phyloP scores from a whole-genome alignment of 176 grass and related monocot genomes.

The Oryza longistaminata region DNA sequence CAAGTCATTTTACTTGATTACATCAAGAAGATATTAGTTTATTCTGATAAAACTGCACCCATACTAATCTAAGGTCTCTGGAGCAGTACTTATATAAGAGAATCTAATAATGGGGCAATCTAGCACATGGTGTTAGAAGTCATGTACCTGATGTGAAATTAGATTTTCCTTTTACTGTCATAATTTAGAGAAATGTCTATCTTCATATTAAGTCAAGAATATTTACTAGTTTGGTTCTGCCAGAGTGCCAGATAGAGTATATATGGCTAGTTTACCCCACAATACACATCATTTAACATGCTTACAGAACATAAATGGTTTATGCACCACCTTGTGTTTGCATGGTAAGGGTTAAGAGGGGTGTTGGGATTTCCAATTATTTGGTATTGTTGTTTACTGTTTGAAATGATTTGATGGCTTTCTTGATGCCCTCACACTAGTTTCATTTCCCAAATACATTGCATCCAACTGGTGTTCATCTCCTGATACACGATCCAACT shows the following conservation, averaged over 20 bases:
- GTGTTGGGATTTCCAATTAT: not conserved
- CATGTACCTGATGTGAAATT: not conserved
- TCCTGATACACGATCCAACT: not conserved
- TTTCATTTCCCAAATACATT: not conserved
- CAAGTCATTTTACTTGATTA: not conserved
- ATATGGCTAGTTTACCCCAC: not conserved
- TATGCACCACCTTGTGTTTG: not conserved
- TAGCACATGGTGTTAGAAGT: not conserved
- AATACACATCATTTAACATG: not conserved
- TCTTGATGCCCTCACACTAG: not conserved
- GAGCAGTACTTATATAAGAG: not conserved
- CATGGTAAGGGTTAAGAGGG: not conserved
- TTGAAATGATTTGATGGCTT: not conserved
- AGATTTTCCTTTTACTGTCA: not conserved
- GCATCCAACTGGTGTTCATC: not conserved
- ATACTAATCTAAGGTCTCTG: not conserved
- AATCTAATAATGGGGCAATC: not conserved
- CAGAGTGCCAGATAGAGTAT: not conserved
- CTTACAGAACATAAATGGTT: not conserved
- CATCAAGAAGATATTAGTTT: not conserved
- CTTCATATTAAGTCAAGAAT: not conserved
- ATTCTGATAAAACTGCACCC: not conserved
- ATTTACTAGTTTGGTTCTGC: not conserved
- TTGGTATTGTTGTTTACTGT: not conserved
- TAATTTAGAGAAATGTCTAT: not conserved